Base-by-base conservation (phyloP, 805 yeast genomes). In the Lachancea lanzarotensis region DNA sequence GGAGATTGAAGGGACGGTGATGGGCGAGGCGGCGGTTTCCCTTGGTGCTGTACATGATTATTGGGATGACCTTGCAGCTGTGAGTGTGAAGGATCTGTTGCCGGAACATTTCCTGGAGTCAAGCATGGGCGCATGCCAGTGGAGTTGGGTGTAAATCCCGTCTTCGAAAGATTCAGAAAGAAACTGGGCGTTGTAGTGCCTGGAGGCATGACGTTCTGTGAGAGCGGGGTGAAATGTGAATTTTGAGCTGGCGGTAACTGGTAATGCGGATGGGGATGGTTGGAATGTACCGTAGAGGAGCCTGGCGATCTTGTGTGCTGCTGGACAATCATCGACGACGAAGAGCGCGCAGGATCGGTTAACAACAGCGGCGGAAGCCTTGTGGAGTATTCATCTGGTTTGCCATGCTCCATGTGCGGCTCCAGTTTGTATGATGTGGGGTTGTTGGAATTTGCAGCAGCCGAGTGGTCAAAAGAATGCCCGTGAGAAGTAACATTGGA, bases 101-200 rank as follows among this genome's bases (percentile, higher is more conserved):
- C 15, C n/a, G 43, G 5, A 69, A 73, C 26, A 10, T 54, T 49
- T 1, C 81, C 85, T 0, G 90, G 90, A 0, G 90, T 81, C 22
- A 82, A 60, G 0, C 93, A 91, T 0, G 85, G 71, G 52, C 95
- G 71, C 40, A 86, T 52, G 40, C 79, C 74, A 4, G 87, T 76
- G 57, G 85, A 95, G 60, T 81, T 84, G 2, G 93, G 93, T 0
- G 89, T 82, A 38, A 86, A 67, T 0, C 88, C 91, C 0, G 85
- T 63, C 45, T 68, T 59, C 26, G 68, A 61, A 40, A 65, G 53
- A 36, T 50, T 52, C 17, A 58, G 40, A 17, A 50, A 50, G 20
- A 55, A 53, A 1, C 56, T 51, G 2, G 60, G 53, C 13, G 52
- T 44, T 2, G 42, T 39, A 22, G 35, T 34, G 15, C 47, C 46